phyloP scores from a whole-genome alignment of 306 rosid species.

The Rosa persica region DNA sequence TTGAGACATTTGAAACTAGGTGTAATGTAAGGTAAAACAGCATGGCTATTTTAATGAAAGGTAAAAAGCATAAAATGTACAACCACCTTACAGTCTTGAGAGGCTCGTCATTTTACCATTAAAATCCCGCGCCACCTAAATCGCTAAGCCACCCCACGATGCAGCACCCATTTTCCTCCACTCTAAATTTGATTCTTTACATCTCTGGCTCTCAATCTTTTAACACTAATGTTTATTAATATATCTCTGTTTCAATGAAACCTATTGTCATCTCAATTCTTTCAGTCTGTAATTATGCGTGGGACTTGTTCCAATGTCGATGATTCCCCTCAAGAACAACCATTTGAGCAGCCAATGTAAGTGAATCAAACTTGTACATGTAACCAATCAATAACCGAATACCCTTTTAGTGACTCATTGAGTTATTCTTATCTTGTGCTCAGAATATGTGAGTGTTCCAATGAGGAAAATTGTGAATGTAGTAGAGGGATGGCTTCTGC shows the following conservation, averaged over 20 bases:
- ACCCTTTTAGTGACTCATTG: background rate
- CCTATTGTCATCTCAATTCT: background rate
- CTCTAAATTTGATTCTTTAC: conserved; percentile 9
- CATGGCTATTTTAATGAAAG: background rate
- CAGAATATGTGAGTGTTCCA: background rate
- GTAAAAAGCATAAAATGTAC: background rate
- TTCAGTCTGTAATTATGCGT: conserved; percentile 1
- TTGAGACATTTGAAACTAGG: background rate
- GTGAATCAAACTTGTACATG: background rate
- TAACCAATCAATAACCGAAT: background rate
- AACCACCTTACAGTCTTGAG: conserved; percentile 11
- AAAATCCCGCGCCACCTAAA: conserved; percentile 10
- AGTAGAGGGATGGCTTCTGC: background rate
- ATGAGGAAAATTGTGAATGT: background rate
- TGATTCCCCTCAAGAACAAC: conserved; percentile 3
- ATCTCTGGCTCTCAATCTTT: conserved; percentile 9
- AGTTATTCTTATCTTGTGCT: background rate
- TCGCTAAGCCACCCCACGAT: conserved; percentile 12
- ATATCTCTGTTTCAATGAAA: background rate
- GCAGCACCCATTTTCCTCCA: background rate
- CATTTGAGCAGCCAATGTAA: conserved; percentile 1
- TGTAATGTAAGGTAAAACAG: background rate
- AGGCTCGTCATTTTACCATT: conserved; percentile 1
- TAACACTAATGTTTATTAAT: background rate
- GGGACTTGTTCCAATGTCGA: background rate